Base-by-base conservation (phyloP, 2,329 filamentous ascomycete genomes). In the Sporothrix phasma region DNA sequence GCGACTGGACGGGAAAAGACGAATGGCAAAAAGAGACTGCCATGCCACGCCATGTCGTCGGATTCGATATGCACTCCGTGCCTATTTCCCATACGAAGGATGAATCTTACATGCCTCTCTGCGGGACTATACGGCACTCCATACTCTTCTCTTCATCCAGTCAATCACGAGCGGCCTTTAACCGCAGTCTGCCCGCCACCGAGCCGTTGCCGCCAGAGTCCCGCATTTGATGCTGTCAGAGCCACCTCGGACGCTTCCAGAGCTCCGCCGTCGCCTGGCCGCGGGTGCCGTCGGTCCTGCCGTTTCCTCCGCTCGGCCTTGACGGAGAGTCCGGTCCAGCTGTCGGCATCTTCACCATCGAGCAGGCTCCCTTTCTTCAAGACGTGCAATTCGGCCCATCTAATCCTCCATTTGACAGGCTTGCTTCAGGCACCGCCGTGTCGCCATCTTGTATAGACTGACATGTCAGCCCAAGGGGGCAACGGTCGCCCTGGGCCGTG, bases 131-230 rank as follows among this genome's bases (percentile, higher is more conserved):
- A n/a, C n/a, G n/a, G n/a, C n/a, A n/a, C n/a, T n/a, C n/a, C n/a
- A n/a, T n/a, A 31, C 26, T 31, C 51, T n/a, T n/a, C n/a, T n/a
- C 19, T 22, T 19, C 3, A 5, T 34, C 60, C n/a, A 22, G n/a
- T 61, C 37, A n/a, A 41, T 39, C 10, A 15, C 49, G 34, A 71
- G 56, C 17, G 66, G 65, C 39, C 70, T 69, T 49, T 73, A 71
- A 7, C 69, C 70, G 13, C 71, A 65, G 37, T 62, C 22, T 11
- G 64, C 66, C 63, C 77, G 69, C 76, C 77, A 79, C 22, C 68
- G 64, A 68, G 80, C 78, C 5, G 76, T 79, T 19, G 72, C 72
- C 24, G 68, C 68, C 37, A 77, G 64, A 77, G 72, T 45, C 70
- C 63, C 37, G 47, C 22, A 39, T 54, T 49, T 11, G 49, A 34